These are phyloP conservation scores for Microbotryum lychnidis-dioicae DNA, from an alignment of 1,284 basidiomycete genomes.

Conservation along the genomic window DNA sequence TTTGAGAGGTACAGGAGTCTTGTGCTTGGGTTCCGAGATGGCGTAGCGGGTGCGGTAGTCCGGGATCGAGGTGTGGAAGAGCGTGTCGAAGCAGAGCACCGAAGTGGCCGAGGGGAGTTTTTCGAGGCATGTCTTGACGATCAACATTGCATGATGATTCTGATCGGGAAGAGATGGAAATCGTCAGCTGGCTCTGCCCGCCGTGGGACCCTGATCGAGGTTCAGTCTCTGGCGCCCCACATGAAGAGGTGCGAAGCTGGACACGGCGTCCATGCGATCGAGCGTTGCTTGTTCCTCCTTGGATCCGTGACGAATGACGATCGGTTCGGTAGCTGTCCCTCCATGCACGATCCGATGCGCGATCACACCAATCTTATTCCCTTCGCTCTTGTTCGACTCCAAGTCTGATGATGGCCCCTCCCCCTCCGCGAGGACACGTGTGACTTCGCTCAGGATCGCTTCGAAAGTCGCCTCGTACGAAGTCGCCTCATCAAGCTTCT, in stretches of 20 bases:
- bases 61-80: slow-evolving; percentile 71
- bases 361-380: slow-evolving; percentile 47
- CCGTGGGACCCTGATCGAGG: background rate
- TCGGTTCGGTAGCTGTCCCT: slow-evolving; percentile 60
- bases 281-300: slow-evolving; percentile 48
- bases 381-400: slow-evolving; percentile 2
- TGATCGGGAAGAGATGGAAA: background rate
- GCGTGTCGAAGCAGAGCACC: slow-evolving; percentile 61
- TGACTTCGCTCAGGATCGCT: slow-evolving; percentile 49
- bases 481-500: slow-evolving; percentile 14
- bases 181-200: background rate
- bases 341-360: slow-evolving; percentile 77
- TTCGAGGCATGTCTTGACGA: slow-evolving; percentile 55
- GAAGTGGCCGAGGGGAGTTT: slow-evolving; percentile 51
- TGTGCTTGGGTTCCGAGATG: slow-evolving; percentile 56
- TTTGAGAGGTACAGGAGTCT: slow-evolving; percentile 56
- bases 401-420: background rate
- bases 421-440: slow-evolving; percentile 11
- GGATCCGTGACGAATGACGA: slow-evolving; percentile 49
- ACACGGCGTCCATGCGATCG: slow-evolving; percentile 63
- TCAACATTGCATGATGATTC: slow-evolving; percentile 46
- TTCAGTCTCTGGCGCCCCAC: slow-evolving; percentile 38
- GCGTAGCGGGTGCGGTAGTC: slow-evolving; percentile 66
- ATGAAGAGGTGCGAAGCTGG: slow-evolving; percentile 61
- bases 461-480: slow-evolving; percentile 51